Base-by-base conservation (phyloP, 768 basidiomycete species). In the Pseudohyphozyma bogoriensis region DNA sequence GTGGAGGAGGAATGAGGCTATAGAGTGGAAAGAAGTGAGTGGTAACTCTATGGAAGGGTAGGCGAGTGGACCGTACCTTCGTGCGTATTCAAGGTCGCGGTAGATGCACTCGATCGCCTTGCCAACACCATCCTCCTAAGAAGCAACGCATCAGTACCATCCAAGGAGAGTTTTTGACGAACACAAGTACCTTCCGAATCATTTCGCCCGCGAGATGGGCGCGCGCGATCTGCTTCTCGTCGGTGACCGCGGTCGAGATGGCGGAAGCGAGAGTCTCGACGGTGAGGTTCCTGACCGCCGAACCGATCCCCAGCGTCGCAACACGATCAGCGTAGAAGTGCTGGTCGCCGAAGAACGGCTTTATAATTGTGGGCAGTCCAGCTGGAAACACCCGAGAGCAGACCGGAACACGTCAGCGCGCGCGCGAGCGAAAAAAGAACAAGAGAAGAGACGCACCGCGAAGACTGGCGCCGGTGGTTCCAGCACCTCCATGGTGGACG, bases 271-370 rank as follows among this genome's bases (percentile, higher is more conserved):
- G 75, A 51, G 77, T 77, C 20, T 87, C 81, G 18, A 85, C 84
- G 15, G 87, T 90, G 57, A 97, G 78, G 73, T 92, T 93, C 68
- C 87, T 82, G 53, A 99, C 84, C 54, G 85, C 83, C 33, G 84
- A 79, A 47, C 93, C 95, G 51, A 97, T 83, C 39, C 92, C 92
- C 44, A 99, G 79, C 3, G 91, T 89, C 73, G 95, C 90, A n/a
- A 96, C 89, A 32, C 93, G 85, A 73, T 99, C 89, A 4, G 89
- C 89, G 90, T 90, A 97, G 76, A 96, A 93, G 73, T 86, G 89
- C 69, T 96, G 92, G 73, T 96, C 92, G 3, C 95, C 93, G 69
- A 97, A 99, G 80, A 97, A 99, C 0, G 95, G 93, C 64, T 84
- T 85, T 72, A 97, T 89, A 69, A 99, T 86, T 2, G 92, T 97